Percentiles rank a stretch among this genome's conserved stretches.
Conservation (phyloP, 371 early-diverging fungal genomes). For the Mucor piriformis region DNA sequence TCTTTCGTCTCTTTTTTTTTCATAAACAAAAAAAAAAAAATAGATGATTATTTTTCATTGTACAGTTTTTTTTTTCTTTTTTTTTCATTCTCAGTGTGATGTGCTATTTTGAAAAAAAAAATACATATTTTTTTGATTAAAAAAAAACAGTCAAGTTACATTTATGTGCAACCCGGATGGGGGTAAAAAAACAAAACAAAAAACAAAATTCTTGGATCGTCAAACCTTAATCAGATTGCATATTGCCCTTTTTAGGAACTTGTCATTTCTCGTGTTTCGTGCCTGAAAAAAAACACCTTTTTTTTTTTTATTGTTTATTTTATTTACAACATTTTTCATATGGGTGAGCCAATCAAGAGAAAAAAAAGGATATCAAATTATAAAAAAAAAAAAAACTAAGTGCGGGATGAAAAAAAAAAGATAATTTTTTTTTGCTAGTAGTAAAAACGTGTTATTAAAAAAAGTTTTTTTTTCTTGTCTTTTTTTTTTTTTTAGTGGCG, state of each 20-base stretch:
- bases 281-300: neutral
- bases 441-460: constrained; percentile 11
- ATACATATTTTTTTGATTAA: neutral
- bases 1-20: constrained; percentile 1
- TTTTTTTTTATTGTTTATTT: constrained; percentile 12
- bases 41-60: constrained; percentile 4
- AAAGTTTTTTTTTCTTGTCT: constrained; percentile 4
- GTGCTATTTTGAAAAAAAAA: too few species aligned
- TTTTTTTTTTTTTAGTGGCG: too few species aligned
- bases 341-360: constrained; percentile 17
- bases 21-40: constrained; percentile 6
- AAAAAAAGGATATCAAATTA: constrained; percentile 22
- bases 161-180: too few species aligned
- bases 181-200: constrained; percentile 5
- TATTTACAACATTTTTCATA: constrained; percentile 26
- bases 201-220: neutral
- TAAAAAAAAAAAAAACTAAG: constrained; percentile 10
- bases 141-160: too few species aligned
- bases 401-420: constrained; percentile 8
- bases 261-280: too few species aligned
- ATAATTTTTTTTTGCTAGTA: constrained; percentile 15
- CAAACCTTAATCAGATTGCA: too few species aligned
- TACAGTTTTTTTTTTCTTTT: constrained; percentile 10
- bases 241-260: too few species aligned
- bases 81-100: neutral